A percentile compares a stretch with the other conserved stretches of the same genome.
phyloP scores from a whole-genome alignment of 768 basidiomycete species.

The Lactifluus echinatus region DNA sequence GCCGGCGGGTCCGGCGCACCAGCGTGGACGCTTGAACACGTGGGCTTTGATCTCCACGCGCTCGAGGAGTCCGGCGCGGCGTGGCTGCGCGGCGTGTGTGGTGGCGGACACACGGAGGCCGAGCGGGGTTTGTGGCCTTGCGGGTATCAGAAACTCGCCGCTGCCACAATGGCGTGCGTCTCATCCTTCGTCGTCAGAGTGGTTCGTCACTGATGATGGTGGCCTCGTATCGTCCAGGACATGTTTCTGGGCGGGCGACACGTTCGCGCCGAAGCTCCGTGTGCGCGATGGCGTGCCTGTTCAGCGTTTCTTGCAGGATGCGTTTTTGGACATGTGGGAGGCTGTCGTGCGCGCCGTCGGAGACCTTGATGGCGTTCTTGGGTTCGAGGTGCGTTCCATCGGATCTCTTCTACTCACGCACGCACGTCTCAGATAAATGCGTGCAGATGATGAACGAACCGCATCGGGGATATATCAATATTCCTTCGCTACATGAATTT shows the following conservation, averaged over 20 bases:
- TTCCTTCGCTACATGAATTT: slow-evolving; percentile 74
- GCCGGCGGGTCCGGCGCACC: slow-evolving; percentile 94
- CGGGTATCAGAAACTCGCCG: slow-evolving; percentile 90
- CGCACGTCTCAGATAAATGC: not conserved
- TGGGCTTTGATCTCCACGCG: slow-evolving; percentile 75
- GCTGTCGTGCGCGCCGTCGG: slow-evolving; percentile 58
- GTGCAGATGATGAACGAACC: slow-evolving; percentile 88
- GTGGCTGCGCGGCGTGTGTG: slow-evolving; percentile 73
- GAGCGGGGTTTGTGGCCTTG: slow-evolving; percentile 89
- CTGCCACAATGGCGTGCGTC: slow-evolving; percentile 83
- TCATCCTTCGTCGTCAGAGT: not conserved
- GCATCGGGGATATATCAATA: slow-evolving; percentile 83
- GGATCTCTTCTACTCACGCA: not conserved
- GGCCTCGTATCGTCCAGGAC: slow-evolving; percentile 44
- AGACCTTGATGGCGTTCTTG: slow-evolving; percentile 70
- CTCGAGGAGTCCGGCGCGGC: slow-evolving; percentile 82
- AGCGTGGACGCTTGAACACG: slow-evolving; percentile 84
- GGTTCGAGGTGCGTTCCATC: slow-evolving; percentile 62
- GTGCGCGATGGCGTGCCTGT: slow-evolving; percentile 52
- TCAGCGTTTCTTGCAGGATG: slow-evolving; percentile 75
- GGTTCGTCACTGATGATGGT: not conserved
- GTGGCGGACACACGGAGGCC: slow-evolving; percentile 64
- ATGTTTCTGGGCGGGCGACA: slow-evolving; percentile 88
- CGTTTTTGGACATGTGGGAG: slow-evolving; percentile 74
- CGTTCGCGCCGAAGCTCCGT: slow-evolving; percentile 69